Evolutionary conservation across 371 early-diverging fungal species (phyloP).

Genomic region (Rhizomucor miehei): DNA sequence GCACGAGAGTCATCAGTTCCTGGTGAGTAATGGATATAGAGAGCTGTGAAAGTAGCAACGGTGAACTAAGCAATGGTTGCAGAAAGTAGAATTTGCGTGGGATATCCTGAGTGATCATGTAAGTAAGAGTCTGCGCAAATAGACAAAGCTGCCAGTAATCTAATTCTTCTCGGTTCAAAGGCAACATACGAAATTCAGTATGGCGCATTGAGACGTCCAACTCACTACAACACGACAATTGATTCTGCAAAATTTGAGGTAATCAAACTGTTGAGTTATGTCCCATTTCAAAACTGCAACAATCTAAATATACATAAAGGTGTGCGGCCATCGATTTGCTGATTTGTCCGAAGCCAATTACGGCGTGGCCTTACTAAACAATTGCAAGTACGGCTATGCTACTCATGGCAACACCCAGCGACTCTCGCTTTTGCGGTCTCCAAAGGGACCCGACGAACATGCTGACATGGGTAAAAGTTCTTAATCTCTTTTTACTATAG

Average conservation of each 20-base stretch:
- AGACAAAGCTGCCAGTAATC: no score
- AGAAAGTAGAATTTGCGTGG: constrained; percentile 92
- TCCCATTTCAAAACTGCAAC: no score
- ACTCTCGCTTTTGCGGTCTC: constrained; percentile 80
- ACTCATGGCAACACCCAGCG: constrained; percentile 80
- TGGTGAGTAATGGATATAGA: constrained; percentile 40
- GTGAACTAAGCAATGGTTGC: no score
- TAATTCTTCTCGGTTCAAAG: no score
- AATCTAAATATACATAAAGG: no score
- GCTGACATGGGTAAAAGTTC: constrained; percentile 69
- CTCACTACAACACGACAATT: constrained; percentile 90
- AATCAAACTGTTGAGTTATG: no score
- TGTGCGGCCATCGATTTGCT: constrained; percentile 93
- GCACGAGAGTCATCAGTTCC: constrained; percentile 86
- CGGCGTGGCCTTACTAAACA: constrained; percentile 92
- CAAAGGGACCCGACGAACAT: constrained; percentile 76
- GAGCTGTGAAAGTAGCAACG: no score
- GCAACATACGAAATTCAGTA: constrained; percentile 96
- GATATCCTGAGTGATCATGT: constrained; percentile 76
- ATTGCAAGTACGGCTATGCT: constrained; percentile 90
- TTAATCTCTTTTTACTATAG: not conserved
- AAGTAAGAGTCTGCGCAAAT: constrained; percentile 7
- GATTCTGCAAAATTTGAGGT: constrained; percentile 80
- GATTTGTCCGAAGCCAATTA: constrained; percentile 92
- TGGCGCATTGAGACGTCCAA: constrained; percentile 89